phyloP scores from a whole-genome alignment of 106 monocot genomes.

The Ottelia alismoides region DNA sequence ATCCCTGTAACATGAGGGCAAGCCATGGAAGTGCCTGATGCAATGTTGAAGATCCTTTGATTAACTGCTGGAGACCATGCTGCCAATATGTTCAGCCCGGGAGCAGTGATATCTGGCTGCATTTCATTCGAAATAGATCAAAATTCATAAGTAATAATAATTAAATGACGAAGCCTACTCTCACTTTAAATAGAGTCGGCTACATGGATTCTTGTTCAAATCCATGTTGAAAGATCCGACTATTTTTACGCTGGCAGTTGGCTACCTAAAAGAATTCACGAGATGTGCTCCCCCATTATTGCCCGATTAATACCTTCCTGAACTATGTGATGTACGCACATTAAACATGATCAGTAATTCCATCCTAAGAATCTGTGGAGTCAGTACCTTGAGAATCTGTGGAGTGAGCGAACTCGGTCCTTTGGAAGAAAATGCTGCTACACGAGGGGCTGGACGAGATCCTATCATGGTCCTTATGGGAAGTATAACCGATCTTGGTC shows the following conservation, averaged over 20 bases:
- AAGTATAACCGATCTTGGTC: slow-evolving; percentile 41
- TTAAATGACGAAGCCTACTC: too few species aligned
- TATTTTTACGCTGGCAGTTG: too few species aligned
- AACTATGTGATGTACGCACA: too few species aligned
- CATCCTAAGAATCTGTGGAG: too few species aligned
- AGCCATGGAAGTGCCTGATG: slow-evolving; percentile 95
- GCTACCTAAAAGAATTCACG: too few species aligned
- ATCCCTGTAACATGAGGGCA: slow-evolving; percentile 93
- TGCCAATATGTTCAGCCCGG: slow-evolving; percentile 84
- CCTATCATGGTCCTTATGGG: slow-evolving; percentile 45
- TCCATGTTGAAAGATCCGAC: too few species aligned
- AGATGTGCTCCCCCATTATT: too few species aligned
- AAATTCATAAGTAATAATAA: too few species aligned
- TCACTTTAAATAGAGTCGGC: too few species aligned
- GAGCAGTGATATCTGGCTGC: slow-evolving; percentile 82
- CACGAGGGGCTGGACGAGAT: slow-evolving; percentile 42
- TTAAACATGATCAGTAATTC: too few species aligned
- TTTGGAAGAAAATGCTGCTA: slow-evolving; percentile 79
- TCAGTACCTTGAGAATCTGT: slow-evolving; percentile 71
- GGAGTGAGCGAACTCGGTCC: slow-evolving; percentile 83
- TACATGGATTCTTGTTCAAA: too few species aligned
- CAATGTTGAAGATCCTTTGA: slow-evolving; percentile 50
- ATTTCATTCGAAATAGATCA: slow-evolving; percentile 1
- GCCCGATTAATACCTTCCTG: too few species aligned
- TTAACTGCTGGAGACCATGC: slow-evolving; percentile 78